Evolutionary conservation across 2,329 filamentous ascomycete genomes (phyloP), one percentile per base, ranked within the genome.

Genomic region (Nothomitra cinnamomea): DNA sequence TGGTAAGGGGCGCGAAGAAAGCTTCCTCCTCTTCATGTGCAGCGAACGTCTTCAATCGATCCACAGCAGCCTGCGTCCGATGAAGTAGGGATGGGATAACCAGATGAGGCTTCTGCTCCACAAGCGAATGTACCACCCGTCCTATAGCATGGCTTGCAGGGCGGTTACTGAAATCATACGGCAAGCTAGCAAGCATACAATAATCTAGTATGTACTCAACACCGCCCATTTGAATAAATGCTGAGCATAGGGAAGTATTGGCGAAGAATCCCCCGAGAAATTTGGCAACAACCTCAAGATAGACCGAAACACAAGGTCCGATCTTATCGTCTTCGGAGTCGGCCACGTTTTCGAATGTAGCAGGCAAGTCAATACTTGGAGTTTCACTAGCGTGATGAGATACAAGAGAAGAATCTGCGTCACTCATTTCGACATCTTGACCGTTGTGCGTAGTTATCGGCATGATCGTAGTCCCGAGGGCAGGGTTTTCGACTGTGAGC

Each of bases 181-280:
- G 80, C 48, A 96, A 74, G 64, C 87, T 89, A 3, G 87, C 84
- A 28, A 89, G 78, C 53, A 85, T 86, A 41, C 83, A 83, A 54
- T 95, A 79, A 62, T 95, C 87, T 53, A 98, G 73, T 19, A 96
- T 73, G 51, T 84, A 74, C 65, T 95, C 87, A 22, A 90, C 80
- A 5, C 87, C 92, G 55, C 88, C 87, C 51, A 77, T 76, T 53
- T 85, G 79, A 57, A 92, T 80, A 62, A 95, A 90, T 22, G 77
- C 76, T 17, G 74, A 70, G 65, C 85, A 89, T 60, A 94, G 76
- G 35, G 74, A 74, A 54, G 77, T 73, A 61, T 94, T 94, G 57
- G 79, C 77, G 56, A 92, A 79, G 64, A 92, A 90, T 1, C 83
- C 78, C 40, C 73, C 71, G 47, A 98, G 69, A 64, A 98, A 98